phyloP scores from a whole-genome alignment of 2,329 filamentous ascomycete species.

The Eurotiales sp. region DNA sequence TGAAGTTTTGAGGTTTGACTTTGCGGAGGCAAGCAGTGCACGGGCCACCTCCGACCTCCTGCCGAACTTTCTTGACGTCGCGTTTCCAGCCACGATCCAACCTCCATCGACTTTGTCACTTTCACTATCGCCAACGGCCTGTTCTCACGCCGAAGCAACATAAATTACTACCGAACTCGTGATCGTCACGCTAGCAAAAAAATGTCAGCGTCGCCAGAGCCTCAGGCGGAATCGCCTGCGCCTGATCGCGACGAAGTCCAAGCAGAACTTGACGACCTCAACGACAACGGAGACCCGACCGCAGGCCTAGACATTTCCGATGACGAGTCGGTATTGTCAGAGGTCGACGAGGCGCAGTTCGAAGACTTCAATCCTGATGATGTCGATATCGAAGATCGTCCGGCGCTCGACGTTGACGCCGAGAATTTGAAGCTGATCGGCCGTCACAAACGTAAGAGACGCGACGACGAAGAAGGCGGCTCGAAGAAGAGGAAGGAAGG shows the following conservation, averaged over 20 bases:
- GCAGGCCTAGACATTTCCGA: constrained; percentile 45
- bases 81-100: constrained; percentile 12
- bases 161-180: background rate
- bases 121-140: background rate
- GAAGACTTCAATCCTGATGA: constrained; percentile 61
- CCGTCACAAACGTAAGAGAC: constrained; percentile 62
- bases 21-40: constrained; percentile 13
- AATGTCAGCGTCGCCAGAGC: constrained; percentile 40
- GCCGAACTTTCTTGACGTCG: constrained; percentile 16
- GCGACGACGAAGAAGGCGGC: constrained; percentile 57
- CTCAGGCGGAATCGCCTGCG: constrained; percentile 21
- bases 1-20: background rate
- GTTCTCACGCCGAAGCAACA: background rate
- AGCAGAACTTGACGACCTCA: constrained; percentile 20
- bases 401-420: constrained; percentile 57
- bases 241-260: constrained; percentile 20
- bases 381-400: constrained; percentile 58
- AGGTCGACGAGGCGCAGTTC: constrained; percentile 63
- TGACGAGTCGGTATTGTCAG: constrained; percentile 60
- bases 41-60: constrained; percentile 15
- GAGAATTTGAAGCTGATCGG: constrained; percentile 59
- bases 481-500: constrained; percentile 66
- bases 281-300: constrained; percentile 15
- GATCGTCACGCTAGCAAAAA: background rate
- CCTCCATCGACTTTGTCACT: background rate